Percentiles rank a stretch among this genome's conserved stretches.
These are phyloP conservation scores for Candida gigantensis DNA, from an alignment of 1,139 yeast genomes.

Conservation along the genomic window DNA sequence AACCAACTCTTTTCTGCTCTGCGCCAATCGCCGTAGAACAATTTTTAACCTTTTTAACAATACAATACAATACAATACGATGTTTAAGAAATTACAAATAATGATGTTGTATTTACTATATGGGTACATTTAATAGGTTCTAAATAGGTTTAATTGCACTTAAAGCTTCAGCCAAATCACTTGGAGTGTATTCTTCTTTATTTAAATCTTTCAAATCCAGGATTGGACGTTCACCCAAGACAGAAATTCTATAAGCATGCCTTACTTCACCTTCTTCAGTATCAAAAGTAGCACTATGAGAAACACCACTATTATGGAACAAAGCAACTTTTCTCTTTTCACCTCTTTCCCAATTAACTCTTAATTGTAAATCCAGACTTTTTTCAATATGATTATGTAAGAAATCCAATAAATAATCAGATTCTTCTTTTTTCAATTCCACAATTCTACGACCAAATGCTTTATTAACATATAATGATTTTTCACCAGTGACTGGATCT, in stretches of 20 bases:
- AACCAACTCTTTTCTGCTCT: neutral
- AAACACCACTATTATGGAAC: constrained; percentile 49
- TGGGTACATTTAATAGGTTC: neutral
- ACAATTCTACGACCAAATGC: constrained; percentile 57
- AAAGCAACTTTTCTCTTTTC: constrained; percentile 52
- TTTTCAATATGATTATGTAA: constrained; percentile 48
- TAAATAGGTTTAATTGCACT: constrained; percentile 18
- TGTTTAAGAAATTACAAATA: neutral
- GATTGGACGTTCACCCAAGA: constrained; percentile 51
- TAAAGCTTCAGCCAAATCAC: constrained; percentile 42
- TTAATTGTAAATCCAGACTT: constrained; percentile 54
- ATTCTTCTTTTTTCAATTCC: constrained; percentile 58
- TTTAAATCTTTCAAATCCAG: constrained; percentile 35
- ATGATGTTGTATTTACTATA: neutral
- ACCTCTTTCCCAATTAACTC: constrained; percentile 54
- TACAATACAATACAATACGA: neutral
- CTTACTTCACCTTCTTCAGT: constrained; percentile 36
- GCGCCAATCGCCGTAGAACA: neutral
- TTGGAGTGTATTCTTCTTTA: constrained; percentile 36
- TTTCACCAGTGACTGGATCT: constrained; percentile 58
- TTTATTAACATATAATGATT: constrained; percentile 52
- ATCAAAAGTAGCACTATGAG: constrained; percentile 45
- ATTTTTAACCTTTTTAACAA: neutral
- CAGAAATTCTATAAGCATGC: constrained; percentile 47
- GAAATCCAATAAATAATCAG: constrained; percentile 50